phyloP scores from a whole-genome alignment of 495 filamentous ascomycete species.

The Articulospora tetracladia region DNA sequence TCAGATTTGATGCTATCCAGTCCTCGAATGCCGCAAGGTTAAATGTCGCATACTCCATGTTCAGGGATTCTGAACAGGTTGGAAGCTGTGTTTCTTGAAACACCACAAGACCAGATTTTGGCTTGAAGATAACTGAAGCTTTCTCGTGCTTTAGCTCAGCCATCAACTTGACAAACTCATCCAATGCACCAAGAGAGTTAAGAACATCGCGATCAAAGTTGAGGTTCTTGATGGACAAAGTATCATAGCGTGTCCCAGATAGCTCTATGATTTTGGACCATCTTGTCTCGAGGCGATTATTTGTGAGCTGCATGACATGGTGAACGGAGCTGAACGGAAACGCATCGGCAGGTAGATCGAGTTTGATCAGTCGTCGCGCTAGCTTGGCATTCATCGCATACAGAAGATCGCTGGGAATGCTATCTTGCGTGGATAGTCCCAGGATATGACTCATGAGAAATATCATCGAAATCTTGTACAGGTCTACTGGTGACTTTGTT shows the following conservation, averaged over 20 bases:
- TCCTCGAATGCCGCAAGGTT: neutral
- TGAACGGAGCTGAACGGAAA: conserved; percentile 17
- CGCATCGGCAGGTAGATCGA: conserved; percentile 14
- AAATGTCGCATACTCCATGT: neutral
- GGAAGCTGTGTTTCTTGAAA: neutral
- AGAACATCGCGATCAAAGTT: neutral
- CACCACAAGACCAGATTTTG: neutral
- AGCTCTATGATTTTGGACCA: conserved; percentile 1
- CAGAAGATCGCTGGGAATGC: conserved; percentile 29
- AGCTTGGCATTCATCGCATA: conserved; percentile 49
- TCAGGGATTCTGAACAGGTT: neutral
- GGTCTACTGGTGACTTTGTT: neutral
- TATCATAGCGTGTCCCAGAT: neutral
- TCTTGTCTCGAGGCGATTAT: neutral
- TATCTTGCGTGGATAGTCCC: neutral
- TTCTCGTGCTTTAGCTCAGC: neutral
- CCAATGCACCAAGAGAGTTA: neutral
- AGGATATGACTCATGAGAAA: conserved; percentile 44
- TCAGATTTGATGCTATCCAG: conserved; percentile 16
- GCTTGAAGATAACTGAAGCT: neutral
- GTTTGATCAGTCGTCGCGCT: conserved; percentile 41
- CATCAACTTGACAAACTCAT: neutral
- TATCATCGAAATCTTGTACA: conserved; percentile 56
- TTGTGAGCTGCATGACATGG: neutral
- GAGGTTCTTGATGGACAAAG: neutral